Evolutionary conservation across 148 eudicot genomes (phyloP).

Genomic region (Bassia scoparia): DNA sequence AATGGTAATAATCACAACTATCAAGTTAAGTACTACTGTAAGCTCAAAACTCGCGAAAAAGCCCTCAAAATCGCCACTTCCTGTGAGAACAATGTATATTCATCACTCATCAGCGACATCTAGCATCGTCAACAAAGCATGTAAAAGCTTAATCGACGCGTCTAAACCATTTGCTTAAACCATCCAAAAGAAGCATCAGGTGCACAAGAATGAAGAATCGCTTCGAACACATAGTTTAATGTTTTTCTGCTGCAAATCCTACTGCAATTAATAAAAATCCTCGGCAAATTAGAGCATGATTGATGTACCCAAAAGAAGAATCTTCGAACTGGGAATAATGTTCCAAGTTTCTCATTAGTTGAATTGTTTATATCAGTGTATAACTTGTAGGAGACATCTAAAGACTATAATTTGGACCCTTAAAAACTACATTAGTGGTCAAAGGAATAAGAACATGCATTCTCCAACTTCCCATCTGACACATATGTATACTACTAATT

Average conservation of each 20-base stretch:
- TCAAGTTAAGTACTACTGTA: too few species aligned
- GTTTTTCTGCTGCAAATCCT: background rate
- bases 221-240: conserved; percentile 13
- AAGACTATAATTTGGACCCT: conserved; percentile 13
- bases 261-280: background rate
- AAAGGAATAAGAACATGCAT: conserved; percentile 27
- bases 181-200: conserved; percentile 6
- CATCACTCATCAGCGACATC: background rate
- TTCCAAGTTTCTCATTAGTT: conserved; percentile 16
- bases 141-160: background rate
- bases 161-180: background rate
- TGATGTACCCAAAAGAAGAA: conserved; percentile 1
- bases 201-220: conserved; percentile 8
- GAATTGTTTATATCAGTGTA: conserved; percentile 12
- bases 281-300: conserved; percentile 1
- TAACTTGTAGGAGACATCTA: conserved; percentile 22
- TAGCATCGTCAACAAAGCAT: background rate
- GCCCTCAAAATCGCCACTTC: background rate
- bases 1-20: too few species aligned
- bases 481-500: background rate
- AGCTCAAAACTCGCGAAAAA: too few species aligned
- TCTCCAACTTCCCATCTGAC: conserved; percentile 12
- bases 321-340: conserved; percentile 3
- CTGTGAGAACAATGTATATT: background rate
- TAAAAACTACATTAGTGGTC: conserved; percentile 20